Percentiles rank a stretch among this genome's conserved stretches.
These are phyloP conservation scores for Aegilops speltoides DNA, from an alignment of 176 grass and related monocot species.

Conservation along the genomic window DNA sequence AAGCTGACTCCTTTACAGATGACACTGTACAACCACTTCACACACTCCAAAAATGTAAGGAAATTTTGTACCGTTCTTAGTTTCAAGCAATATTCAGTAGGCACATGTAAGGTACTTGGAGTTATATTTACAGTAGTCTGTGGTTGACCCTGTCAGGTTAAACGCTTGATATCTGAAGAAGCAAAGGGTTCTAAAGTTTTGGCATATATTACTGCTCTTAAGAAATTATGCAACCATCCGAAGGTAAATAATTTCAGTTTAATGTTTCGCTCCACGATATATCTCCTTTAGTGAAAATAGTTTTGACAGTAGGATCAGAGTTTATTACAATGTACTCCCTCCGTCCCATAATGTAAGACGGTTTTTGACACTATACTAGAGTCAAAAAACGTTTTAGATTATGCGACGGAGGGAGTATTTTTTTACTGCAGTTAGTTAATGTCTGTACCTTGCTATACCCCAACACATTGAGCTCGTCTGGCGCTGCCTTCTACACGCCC, in stretches of 20 bases:
- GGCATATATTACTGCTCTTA: slow-evolving; percentile 96
- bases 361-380: too few species aligned
- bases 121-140: slow-evolving; percentile 5
- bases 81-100: slow-evolving; percentile 17
- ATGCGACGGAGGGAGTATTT: neutral
- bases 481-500: neutral
- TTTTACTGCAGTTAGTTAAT: neutral
- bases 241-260: slow-evolving; percentile 62
- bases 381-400: too few species aligned
- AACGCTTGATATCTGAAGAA: slow-evolving; percentile 75
- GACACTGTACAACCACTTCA: slow-evolving; percentile 90
- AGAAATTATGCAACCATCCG: slow-evolving; percentile 98
- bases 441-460: neutral
- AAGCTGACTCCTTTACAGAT: slow-evolving; percentile 84
- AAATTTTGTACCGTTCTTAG: slow-evolving; percentile 12
- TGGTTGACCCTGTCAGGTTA: slow-evolving; percentile 58
- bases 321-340: neutral
- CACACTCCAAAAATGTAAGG: slow-evolving; percentile 98
- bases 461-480: neutral
- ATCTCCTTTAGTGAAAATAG: neutral
- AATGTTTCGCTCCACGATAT: neutral
- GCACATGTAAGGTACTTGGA: slow-evolving; percentile 21
- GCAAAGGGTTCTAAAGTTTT: slow-evolving; percentile 86
- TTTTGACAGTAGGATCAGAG: slow-evolving; percentile 7
- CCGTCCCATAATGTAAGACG: too few species aligned